phyloP scores from a whole-genome alignment of 2,329 filamentous ascomycete species.

The Knoxdaviesia capensis region DNA sequence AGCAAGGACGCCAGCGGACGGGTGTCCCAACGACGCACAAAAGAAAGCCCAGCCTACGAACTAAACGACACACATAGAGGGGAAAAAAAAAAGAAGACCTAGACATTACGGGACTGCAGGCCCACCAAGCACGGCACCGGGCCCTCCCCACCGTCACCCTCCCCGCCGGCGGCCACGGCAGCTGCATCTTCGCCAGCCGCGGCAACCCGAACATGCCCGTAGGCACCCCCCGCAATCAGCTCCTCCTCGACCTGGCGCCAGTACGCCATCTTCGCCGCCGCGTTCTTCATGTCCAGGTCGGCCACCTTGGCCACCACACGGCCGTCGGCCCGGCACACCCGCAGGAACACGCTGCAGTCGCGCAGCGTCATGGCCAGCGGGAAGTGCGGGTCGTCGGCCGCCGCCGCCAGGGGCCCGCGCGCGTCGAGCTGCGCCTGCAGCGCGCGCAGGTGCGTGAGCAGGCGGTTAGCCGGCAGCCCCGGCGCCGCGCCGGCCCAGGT shows the following conservation, averaged over 20 bases:
- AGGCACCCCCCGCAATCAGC: slow-evolving; percentile 50
- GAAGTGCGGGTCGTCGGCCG: slow-evolving; percentile 25
- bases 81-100: background rate
- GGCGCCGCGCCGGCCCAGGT: slow-evolving; percentile 4
- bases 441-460: slow-evolving; percentile 14
- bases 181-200: background rate
- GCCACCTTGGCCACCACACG: slow-evolving; percentile 24
- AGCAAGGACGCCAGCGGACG: no score
- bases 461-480: slow-evolving; percentile 9
- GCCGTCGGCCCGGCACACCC: slow-evolving; percentile 19
- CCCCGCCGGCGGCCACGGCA: background rate
- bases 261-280: slow-evolving; percentile 41
- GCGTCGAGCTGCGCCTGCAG: slow-evolving; percentile 22
- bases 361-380: slow-evolving; percentile 60
- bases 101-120: background rate
- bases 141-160: background rate
- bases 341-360: slow-evolving; percentile 58
- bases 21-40: background rate
- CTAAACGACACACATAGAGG: background rate
- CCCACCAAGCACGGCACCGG: background rate
- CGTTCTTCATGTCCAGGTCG: slow-evolving; percentile 61
- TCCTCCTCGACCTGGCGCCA: slow-evolving; percentile 45
- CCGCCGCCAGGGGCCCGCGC: slow-evolving; percentile 20
- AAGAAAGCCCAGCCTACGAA: background rate
- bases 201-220: slow-evolving; percentile 18